Percentiles rank a stretch among this genome's conserved stretches.
These are phyloP conservation scores for Pseudopithomyces chartarum DNA, from an alignment of 2,329 filamentous ascomycete species.

Conservation along the genomic window DNA sequence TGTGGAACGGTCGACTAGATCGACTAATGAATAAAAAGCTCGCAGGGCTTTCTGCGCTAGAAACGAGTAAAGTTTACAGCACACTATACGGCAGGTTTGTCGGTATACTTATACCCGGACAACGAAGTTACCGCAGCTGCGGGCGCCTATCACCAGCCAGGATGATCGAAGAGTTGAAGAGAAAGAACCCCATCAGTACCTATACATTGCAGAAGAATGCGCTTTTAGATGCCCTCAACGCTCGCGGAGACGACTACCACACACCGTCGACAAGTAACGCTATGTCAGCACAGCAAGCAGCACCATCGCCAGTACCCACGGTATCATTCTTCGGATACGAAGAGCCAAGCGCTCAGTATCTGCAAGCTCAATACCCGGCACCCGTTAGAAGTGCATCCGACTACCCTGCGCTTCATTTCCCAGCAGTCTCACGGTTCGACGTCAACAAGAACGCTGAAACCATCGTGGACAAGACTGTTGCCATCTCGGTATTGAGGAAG, in stretches of 20 bases:
- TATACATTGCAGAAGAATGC: neutral
- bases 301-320: neutral
- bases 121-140: neutral
- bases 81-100: conserved; percentile 24
- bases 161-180: neutral
- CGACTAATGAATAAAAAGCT: conserved; percentile 1
- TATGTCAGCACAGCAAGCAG: neutral
- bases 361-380: neutral
- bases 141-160: neutral
- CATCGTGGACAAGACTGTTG: neutral
- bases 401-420: neutral
- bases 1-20: conserved; percentile 18
- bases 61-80: too few species aligned
- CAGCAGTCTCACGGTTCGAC: neutral
- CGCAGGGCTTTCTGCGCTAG: too few species aligned
- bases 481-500: neutral
- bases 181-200: neutral
- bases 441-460: neutral
- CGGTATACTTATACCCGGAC: conserved; percentile 16
- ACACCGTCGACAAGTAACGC: neutral
- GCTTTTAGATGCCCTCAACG: neutral
- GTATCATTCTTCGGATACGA: neutral
- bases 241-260: neutral
- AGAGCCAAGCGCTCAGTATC: neutral
- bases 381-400: neutral